Evolutionary conservation across 768 basidiomycete genomes (phyloP).

Genomic region (Boletus speciosus): DNA sequence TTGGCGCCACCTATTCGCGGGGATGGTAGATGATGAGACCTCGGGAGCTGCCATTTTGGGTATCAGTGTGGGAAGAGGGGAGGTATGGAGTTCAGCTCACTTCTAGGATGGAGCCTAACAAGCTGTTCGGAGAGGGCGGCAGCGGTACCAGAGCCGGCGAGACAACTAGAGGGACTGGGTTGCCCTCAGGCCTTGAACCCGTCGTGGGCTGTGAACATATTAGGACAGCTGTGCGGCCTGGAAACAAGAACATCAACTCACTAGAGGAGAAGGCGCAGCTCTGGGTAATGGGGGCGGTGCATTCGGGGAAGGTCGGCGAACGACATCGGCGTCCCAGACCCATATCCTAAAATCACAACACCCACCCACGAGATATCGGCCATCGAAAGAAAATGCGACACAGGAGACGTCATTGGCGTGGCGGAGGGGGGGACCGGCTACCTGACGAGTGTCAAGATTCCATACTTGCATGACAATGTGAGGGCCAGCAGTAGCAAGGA

Average conservation of each 20-base stretch:
- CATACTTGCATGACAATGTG: conserved; percentile 30
- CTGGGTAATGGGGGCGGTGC: conserved; percentile 8
- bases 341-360: conserved; percentile 30
- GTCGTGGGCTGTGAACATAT: conserved; percentile 11
- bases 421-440: conserved; percentile 19
- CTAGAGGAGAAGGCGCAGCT: conserved; percentile 9
- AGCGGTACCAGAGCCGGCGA: conserved; percentile 23
- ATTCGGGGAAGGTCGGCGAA: conserved; percentile 15
- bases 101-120: conserved; percentile 17
- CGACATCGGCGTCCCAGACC: conserved; percentile 25
- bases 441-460: conserved; percentile 24
- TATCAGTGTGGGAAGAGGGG: background rate
- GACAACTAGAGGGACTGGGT: background rate
- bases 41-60: conserved; percentile 12
- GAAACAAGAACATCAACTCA: background rate
- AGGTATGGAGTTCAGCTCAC: background rate
- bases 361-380: conserved; percentile 25
- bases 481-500: conserved; percentile 32
- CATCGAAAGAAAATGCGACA: conserved; percentile 31
- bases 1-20: background rate
- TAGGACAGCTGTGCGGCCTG: background rate
- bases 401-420: conserved; percentile 31
- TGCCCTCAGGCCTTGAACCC: conserved; percentile 3
- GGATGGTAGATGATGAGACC: conserved; percentile 2
- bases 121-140: conserved; percentile 19